phyloP scores from a whole-genome alignment of 2,329 filamentous ascomycete genomes.

The Pseudogymnoascus sp. region DNA sequence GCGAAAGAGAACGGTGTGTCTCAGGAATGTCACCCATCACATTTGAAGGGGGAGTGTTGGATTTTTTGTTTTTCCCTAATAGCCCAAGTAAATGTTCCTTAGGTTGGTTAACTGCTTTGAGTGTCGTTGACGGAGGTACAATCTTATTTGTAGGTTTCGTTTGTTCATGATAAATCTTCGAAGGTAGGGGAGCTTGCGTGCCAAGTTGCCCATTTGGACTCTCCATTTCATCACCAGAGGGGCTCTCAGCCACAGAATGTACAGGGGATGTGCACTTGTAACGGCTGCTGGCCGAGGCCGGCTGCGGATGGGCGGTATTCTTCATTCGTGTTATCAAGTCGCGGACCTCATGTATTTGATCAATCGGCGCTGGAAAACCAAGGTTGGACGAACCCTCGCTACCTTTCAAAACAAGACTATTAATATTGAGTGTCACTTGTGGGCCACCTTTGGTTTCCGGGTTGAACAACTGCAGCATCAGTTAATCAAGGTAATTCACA shows the following conservation, averaged over 20 bases:
- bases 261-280: background rate
- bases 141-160: background rate
- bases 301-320: background rate
- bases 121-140: background rate
- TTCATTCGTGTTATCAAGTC: background rate
- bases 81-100: background rate
- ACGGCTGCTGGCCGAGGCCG: background rate
- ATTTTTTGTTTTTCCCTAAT: background rate
- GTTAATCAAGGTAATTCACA: background rate
- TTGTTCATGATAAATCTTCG: background rate
- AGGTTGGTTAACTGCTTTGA: background rate
- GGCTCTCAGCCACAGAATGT: background rate
- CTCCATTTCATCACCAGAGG: background rate
- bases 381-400: background rate
- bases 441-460: background rate
- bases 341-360: background rate
- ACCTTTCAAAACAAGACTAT: conserved; percentile 3
- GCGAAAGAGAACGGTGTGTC: background rate
- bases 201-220: background rate
- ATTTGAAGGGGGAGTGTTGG: background rate
- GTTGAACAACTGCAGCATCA: background rate
- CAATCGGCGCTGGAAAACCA: background rate
- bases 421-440: conserved; percentile 3
- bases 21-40: background rate
- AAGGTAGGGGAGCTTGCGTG: background rate